Evolutionary conservation across 495 filamentous ascomycete species (phyloP).

Genomic region (Xeromyces bisporus): DNA sequence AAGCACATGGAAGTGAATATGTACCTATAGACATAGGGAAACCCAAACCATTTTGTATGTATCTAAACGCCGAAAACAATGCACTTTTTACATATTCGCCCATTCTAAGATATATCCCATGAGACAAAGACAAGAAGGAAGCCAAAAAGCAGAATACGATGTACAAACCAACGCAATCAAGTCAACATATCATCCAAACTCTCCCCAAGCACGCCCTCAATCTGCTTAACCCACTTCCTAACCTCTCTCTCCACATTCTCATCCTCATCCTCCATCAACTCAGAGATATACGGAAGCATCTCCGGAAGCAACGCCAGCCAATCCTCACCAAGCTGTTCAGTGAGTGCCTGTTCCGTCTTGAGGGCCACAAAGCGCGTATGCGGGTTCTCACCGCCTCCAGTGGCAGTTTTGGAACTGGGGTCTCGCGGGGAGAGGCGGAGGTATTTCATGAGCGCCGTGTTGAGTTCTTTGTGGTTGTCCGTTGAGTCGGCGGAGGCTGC

Average conservation of each 20-base stretch:
- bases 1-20: too few relatives aligned
- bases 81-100: too few relatives aligned
- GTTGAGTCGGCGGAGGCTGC: constrained; percentile 59
- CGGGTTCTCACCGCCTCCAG: constrained; percentile 30
- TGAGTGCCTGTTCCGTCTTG: constrained; percentile 59
- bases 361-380: constrained; percentile 55
- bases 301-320: constrained; percentile 82
- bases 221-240: constrained; percentile 65
- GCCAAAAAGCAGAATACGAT: too few relatives aligned
- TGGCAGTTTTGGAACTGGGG: constrained; percentile 43
- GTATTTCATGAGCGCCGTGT: constrained; percentile 52
- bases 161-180: too few relatives aligned
- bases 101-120: too few relatives aligned
- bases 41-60: too few relatives aligned
- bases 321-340: constrained; percentile 67
- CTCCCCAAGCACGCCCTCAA: constrained; percentile 77
- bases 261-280: constrained; percentile 90
- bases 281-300: constrained; percentile 87
- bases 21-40: too few relatives aligned
- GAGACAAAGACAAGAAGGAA: too few relatives aligned
- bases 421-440: too few relatives aligned
- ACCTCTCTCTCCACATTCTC: constrained; percentile 81
- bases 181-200: constrained; percentile 79
- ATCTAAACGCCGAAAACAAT: too few relatives aligned
- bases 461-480: constrained; percentile 80